Conservation (phyloP, 768 basidiomycete species). For the Agaricus bisporus region DNA sequence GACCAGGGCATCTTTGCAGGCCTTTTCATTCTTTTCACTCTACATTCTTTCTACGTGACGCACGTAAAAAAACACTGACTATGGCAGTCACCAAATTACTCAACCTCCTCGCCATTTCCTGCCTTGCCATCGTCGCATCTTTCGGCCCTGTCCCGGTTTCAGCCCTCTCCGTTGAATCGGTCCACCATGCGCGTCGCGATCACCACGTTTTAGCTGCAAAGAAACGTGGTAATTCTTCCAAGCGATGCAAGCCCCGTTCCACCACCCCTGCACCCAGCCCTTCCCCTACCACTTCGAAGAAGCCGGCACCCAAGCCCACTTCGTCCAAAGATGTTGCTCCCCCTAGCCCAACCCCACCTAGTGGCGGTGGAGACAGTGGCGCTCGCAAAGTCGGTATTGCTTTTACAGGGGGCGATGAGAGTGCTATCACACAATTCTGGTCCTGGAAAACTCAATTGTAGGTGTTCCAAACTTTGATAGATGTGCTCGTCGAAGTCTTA, state of each 20-base stretch:
- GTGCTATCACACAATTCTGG: constrained; percentile 45
- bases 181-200: constrained; percentile 38
- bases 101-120: constrained; percentile 51
- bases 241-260: constrained; percentile 56
- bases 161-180: constrained; percentile 44
- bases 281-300: constrained; percentile 2
- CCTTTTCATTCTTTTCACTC: constrained; percentile 20
- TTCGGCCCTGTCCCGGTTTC: constrained; percentile 38
- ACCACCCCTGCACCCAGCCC: constrained; percentile 19
- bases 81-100: constrained; percentile 49
- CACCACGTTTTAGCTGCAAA: constrained; percentile 44
- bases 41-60: constrained; percentile 18
- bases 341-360: neutral
- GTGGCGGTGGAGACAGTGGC: constrained; percentile 6
- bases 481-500: neutral
- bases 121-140: constrained; percentile 50
- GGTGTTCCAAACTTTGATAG: constrained; percentile 9
- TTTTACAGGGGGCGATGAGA: constrained; percentile 56
- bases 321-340: neutral
- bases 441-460: constrained; percentile 39
- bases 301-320: neutral
- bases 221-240: constrained; percentile 36
- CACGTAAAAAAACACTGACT: constrained; percentile 3
- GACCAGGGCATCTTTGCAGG: constrained; percentile 18
- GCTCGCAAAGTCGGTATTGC: constrained; percentile 54